Base-by-base conservation (phyloP, 768 basidiomycete species). In the Xanthoconium stramineum region DNA sequence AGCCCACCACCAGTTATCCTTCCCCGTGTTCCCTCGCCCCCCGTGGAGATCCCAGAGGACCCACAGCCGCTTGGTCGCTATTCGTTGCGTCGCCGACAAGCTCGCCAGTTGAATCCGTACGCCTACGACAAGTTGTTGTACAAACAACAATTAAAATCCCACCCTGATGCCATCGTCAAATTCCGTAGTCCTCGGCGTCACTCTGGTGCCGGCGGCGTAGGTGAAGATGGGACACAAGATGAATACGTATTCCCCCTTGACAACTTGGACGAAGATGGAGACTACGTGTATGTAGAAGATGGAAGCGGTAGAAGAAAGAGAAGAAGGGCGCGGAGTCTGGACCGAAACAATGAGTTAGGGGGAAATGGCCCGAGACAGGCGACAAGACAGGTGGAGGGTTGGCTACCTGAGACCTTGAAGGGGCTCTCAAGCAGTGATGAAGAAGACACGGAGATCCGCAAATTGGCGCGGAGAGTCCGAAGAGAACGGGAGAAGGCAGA, bases 101-200 rank as follows among this genome's bases (percentile, higher is more conserved):
- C 77, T 37, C 74, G 78, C 19, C 89, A 91, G 63, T 57, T 83
- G 15, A 77, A 80, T 13, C 89, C 89, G 1, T 91, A 85, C 61
- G 76, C 74, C 12, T 77, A 78, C 35, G 88, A 90, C 55, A 73
- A 79, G 50, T 40, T 72, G 12, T 39, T 69, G 37, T 90, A 90
- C 65, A 78, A 81, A 53, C 67, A 69, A 14, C 75, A 78, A 49
- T 69, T 90, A 59, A 75, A 74, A 32, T 60, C 65, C 1, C 80
- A 78, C 57, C 88, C 87, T 3, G 89, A 90, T 20, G 89, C 89
- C 2, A 82, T 90, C 42, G 76, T 91, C 44, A 83, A 80, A 53
- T 53, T 77, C 28, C 69, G 64, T 46, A 77, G 75, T 63, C 74
- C 75, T 20, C 65, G 36, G n/a, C 66, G 59, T 32, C 64, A n/a